Evolutionary conservation across 768 basidiomycete species (phyloP).

Genomic region (Jaapia argillacea): DNA sequence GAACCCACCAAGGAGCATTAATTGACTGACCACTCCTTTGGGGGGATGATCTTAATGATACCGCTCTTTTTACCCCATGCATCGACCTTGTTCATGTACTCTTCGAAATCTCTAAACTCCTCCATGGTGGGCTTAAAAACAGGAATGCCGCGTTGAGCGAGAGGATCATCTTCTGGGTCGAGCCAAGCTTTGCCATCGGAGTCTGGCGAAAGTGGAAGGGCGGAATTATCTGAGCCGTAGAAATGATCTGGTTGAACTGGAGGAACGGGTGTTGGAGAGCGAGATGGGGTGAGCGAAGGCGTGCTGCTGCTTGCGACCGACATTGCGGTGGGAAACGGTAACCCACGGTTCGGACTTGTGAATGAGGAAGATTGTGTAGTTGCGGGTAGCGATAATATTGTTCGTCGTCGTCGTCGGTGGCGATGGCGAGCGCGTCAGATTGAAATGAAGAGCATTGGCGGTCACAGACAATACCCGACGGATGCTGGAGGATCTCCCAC

Average conservation of each 20-base stretch:
- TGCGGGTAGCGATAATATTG: constrained; percentile 93
- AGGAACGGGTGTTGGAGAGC: constrained; percentile 32
- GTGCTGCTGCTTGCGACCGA: constrained; percentile 11
- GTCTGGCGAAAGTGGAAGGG: constrained; percentile 47
- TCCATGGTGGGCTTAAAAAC: constrained; percentile 93
- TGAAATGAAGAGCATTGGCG: constrained; percentile 19
- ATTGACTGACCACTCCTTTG: constrained; percentile 74
- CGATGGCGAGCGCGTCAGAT: neutral
- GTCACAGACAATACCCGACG: no score
- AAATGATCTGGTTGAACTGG: constrained; percentile 77
- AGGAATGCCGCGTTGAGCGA: constrained; percentile 84
- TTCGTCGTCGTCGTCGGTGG: constrained; percentile 54
- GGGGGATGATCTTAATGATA: constrained; percentile 94
- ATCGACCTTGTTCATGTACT: constrained; percentile 77
- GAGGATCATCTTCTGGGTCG: constrained; percentile 70
- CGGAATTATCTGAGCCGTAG: constrained; percentile 44
- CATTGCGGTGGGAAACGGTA: neutral
- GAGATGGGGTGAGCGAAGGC: constrained; percentile 27
- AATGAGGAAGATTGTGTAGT: constrained; percentile 88
- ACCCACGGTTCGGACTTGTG: no score
- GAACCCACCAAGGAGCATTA: no score
- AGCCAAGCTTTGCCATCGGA: constrained; percentile 59
- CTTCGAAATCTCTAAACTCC: constrained; percentile 89
- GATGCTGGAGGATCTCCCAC: no score
- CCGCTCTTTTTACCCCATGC: constrained; percentile 87